A percentile compares a stretch with the other conserved stretches of the same genome.
These are phyloP conservation scores for Fusarium equiseti DNA, from an alignment of 2,329 filamentous ascomycete genomes.

Conservation along the genomic window DNA sequence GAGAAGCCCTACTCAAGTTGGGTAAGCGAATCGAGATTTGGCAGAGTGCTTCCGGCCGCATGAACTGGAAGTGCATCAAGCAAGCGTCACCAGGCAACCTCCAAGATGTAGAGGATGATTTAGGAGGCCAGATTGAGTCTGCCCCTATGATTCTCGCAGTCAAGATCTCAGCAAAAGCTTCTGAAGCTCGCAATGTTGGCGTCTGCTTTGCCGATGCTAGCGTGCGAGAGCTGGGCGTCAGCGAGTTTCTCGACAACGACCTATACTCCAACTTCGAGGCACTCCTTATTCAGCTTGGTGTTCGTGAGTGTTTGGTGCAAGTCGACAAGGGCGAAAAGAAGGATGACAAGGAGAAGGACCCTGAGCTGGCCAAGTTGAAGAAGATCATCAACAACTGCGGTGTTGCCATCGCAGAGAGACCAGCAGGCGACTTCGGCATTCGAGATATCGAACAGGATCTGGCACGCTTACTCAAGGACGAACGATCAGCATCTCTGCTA, in stretches of 20 bases:
- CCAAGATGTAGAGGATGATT: conserved; percentile 95
- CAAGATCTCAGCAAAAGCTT: conserved; percentile 89
- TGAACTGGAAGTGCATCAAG: conserved; percentile 93
- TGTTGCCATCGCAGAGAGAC: conserved; percentile 86
- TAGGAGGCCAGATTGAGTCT: conserved; percentile 86
- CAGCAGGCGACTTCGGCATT: conserved; percentile 81
- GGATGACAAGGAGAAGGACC: conserved; percentile 85
- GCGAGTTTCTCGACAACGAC: conserved; percentile 99
- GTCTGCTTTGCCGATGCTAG: conserved; percentile 99
- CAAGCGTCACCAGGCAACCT: conserved; percentile 95
- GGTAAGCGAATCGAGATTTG: conserved; percentile 94
- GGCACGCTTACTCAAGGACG: conserved; percentile 86
- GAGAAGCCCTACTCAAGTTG: conserved; percentile 91
- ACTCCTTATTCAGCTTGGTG: conserved; percentile 93
- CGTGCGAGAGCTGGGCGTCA: conserved; percentile 93
- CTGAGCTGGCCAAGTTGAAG: conserved; percentile 86
- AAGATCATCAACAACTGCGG: conserved; percentile 94
- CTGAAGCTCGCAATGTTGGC: conserved; percentile 86
- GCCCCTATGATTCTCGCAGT: conserved; percentile 96
- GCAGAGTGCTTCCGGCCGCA: conserved; percentile 78
- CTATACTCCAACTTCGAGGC: conserved; percentile 98
- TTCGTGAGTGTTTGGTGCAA: conserved; percentile 92
- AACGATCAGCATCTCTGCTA: conserved; percentile 79
- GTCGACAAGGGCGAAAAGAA: conserved; percentile 81
- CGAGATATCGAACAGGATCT: conserved; percentile 97